phyloP scores from a whole-genome alignment of 305 asterid genomes.

The Fraxinus angustifolia region DNA sequence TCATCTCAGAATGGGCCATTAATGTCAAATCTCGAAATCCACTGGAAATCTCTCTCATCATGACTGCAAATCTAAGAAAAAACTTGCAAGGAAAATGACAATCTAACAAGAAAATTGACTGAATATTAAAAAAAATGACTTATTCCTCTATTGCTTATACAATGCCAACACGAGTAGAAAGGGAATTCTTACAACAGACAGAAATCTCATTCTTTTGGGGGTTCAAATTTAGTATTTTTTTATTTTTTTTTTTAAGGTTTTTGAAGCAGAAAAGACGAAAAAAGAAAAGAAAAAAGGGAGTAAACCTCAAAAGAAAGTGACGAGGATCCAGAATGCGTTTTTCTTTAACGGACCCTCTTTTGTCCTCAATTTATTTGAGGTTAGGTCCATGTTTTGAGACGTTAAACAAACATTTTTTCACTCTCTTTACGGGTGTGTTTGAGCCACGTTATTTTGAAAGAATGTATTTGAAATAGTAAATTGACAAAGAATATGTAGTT shows the following conservation, averaged over 20 bases:
- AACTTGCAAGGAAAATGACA: background rate
- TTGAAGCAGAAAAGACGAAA: background rate
- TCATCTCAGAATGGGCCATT: background rate
- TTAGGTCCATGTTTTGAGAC: background rate
- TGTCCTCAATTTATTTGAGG: background rate
- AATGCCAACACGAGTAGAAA: background rate
- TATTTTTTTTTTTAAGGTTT: background rate
- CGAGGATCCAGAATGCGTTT: background rate
- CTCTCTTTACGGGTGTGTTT: background rate
- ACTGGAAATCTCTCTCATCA: background rate
- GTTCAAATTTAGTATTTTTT: background rate
- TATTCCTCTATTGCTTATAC: background rate
- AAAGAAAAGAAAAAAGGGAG: background rate
- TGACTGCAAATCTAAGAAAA: background rate
- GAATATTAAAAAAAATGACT: background rate
- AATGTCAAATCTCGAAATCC: background rate
- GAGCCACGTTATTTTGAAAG: too few relatives aligned
- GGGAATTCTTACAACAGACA: background rate
- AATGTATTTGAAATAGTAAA: too few relatives aligned
- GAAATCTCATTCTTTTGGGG: background rate
- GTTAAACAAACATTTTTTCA: background rate
- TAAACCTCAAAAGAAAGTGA: background rate
- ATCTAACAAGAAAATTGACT: background rate
- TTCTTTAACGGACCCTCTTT: background rate
- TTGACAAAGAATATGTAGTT: too few relatives aligned